Base-by-base conservation (phyloP, 129 eudicot species). In the Ambrosia trifida region DNA sequence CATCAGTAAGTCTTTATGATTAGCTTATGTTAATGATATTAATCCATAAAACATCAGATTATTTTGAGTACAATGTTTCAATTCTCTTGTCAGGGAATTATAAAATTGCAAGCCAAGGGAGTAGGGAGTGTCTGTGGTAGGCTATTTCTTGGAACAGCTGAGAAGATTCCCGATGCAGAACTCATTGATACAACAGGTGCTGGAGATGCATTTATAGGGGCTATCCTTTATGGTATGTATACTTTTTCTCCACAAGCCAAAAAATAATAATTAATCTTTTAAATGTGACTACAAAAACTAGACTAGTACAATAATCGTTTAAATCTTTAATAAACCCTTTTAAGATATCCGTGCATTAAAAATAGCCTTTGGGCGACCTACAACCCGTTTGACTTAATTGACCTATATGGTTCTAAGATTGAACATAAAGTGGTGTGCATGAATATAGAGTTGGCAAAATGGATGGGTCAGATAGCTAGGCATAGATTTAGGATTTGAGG, bases 151-250 rank as follows among this genome's bases (percentile, higher is more conserved):
- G 99, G 99, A 79, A 90, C 97, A 58, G 87, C 99, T 17, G 96
- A 90, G 82, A 85, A 85, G 81, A 90, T 94, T 31, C 97, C 96
- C 0, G 84, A 85, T 14, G 62, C 89, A 7, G 96, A 94, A 81
- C 84, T 94, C 40, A 82, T 87, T 64, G 99, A 94, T 81, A 94
- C 99, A 35, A 94, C 97, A 8, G 97, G 99, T 79, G 99, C 99
- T 66, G 97, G 99, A 35, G 99, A 94, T 81, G 89, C 99, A 58
- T 94, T 87, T 74, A 90, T 87, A 71, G 98, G 98, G 60, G 87
- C 98, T 40, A 84, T 87, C 54, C 85, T 94, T 46, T 89, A 94
- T 80, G 97, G 98, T 94, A 82, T 6, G 79, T 65, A 35, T 12
- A 11, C 64, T 19, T 24, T 41, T 41, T 18, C 4, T 18, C 35